These are phyloP conservation scores for Rhizophagus prolifer DNA, from an alignment of 192 early-diverging fungal genomes.

Conservation along the genomic window DNA sequence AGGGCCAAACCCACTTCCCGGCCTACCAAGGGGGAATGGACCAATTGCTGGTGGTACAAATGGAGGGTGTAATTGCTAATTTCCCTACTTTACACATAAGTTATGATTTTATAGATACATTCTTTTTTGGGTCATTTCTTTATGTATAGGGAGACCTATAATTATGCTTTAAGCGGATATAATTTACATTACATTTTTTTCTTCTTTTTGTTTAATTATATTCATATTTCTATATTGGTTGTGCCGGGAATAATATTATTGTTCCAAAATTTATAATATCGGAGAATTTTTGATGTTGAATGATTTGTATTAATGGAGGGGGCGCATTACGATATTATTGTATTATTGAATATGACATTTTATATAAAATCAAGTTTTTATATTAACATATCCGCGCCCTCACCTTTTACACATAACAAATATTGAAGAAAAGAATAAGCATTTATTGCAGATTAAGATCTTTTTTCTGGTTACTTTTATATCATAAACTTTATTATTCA, in stretches of 20 bases:
- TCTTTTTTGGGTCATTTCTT: background rate
- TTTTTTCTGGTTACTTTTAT: background rate
- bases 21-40: background rate
- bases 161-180: background rate
- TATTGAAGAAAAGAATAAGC: background rate
- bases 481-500: background rate
- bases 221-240: background rate
- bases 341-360: background rate
- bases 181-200: background rate
- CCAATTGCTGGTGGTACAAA: background rate
- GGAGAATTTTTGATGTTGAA: background rate
- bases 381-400: no score
- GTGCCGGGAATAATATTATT: background rate
- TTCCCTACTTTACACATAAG: background rate
- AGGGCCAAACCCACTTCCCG: background rate
- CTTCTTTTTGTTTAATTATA: background rate
- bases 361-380: no score
- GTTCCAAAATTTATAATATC: background rate
- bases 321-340: background rate
- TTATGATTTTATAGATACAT: background rate
- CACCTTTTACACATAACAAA: background rate
- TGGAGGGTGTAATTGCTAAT: background rate
- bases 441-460: background rate
- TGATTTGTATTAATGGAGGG: background rate
- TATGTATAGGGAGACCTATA: background rate